A percentile compares a stretch with the other conserved stretches of the same genome.
These are phyloP conservation scores for Eimeria necatrix DNA, from an alignment of 169 alveolate genomes.

Conservation along the genomic window DNA sequence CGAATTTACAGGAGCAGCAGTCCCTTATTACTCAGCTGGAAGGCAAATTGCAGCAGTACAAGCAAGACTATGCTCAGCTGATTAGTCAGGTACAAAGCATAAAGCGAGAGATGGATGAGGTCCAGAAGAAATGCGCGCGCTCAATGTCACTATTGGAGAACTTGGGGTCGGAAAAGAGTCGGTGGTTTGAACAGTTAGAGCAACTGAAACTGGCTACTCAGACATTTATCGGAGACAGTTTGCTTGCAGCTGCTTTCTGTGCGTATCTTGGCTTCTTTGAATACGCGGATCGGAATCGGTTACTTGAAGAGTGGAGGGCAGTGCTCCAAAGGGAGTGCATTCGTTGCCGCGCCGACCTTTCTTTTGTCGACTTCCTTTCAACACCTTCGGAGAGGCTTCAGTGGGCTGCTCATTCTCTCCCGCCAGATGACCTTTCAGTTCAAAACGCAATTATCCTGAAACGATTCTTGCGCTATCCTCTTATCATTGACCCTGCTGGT, in stretches of 20 bases:
- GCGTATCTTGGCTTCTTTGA: slow-evolving; percentile 97
- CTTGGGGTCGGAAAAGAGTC: slow-evolving; percentile 83
- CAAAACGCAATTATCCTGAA: slow-evolving; percentile 97
- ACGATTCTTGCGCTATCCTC: slow-evolving; percentile 94
- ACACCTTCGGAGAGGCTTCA: slow-evolving; percentile 96
- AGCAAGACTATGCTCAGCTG: slow-evolving; percentile 96
- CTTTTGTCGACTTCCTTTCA: slow-evolving; percentile 96
- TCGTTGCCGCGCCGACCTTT: slow-evolving; percentile 90
- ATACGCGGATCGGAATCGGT: slow-evolving; percentile 84
- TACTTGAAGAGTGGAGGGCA: slow-evolving; percentile 73
- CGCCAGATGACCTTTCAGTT: slow-evolving; percentile 97
- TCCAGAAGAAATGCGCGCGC: slow-evolving; percentile 95
- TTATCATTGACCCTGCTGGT: slow-evolving; percentile 98
- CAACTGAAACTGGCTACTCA: slow-evolving; percentile 71
- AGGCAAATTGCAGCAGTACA: slow-evolving; percentile 91
- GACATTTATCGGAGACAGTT: slow-evolving; percentile 96
- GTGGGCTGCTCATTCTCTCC: slow-evolving; percentile 95
- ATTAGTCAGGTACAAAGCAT: slow-evolving; percentile 95
- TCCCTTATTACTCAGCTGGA: slow-evolving; percentile 84
- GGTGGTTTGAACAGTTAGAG: slow-evolving; percentile 81
- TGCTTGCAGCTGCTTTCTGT: slow-evolving; percentile 97
- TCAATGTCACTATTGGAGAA: slow-evolving; percentile 83
- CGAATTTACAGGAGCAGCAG: slow-evolving; percentile 90
- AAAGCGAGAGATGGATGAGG: slow-evolving; percentile 96
- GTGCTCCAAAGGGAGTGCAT: slow-evolving; percentile 62